Conservation (phyloP, 75 land plant species). For the Chamaecyparis obtusa region DNA sequence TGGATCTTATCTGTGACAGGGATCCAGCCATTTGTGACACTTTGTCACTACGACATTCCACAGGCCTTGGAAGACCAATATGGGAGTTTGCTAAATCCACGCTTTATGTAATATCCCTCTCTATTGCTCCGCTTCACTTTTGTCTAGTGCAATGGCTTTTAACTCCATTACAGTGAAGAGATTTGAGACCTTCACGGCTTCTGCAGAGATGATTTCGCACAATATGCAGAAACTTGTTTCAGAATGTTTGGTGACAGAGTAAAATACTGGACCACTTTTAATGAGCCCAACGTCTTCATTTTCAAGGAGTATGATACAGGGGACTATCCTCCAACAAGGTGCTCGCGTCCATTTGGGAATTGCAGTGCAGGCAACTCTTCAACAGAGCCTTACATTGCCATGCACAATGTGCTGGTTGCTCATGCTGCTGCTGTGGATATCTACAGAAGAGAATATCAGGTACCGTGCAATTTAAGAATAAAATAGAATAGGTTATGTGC, state of each 20-base stretch:
- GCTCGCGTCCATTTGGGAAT: constrained; percentile 8
- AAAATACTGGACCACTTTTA: constrained; percentile 14
- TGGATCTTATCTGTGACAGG: constrained; percentile 23
- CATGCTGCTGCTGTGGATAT: constrained; percentile 20
- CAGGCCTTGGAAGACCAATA: constrained; percentile 55
- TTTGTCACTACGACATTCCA: constrained; percentile 56
- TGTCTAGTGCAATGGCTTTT: neutral
- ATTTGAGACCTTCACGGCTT: neutral
- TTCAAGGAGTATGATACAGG: constrained; percentile 12
- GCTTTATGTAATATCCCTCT: constrained; percentile 33
- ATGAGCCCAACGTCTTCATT: neutral
- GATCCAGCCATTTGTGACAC: constrained; percentile 57
- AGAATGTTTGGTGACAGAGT: constrained; percentile 19
- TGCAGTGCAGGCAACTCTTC: constrained; percentile 19
- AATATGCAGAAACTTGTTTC: constrained; percentile 37
- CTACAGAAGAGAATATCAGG: constrained; percentile 16
- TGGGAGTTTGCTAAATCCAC: constrained; percentile 56
- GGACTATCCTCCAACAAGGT: constrained; percentile 8
- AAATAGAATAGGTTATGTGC: constrained; percentile 32
- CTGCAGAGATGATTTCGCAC: constrained; percentile 53
- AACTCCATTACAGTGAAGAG: neutral
- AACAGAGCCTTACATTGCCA: constrained; percentile 17
- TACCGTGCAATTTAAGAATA: neutral
- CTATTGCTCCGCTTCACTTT: no score
- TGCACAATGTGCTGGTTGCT: constrained; percentile 21